Evolutionary conservation across 345 rosid genomes (phyloP).

Genomic region (Orychophragmus violaceus): DNA sequence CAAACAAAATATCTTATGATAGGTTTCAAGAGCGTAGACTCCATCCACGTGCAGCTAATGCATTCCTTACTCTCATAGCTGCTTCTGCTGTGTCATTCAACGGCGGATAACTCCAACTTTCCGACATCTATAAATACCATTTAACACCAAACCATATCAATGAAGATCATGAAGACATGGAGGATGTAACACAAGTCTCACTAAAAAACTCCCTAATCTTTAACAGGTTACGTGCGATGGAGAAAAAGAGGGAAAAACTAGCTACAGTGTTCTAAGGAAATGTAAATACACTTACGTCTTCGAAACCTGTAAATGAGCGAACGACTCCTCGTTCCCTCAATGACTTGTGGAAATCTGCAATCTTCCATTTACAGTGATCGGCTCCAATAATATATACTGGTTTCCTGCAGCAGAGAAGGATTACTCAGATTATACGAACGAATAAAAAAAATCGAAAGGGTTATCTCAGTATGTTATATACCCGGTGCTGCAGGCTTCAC

Average conservation of each 20-base stretch:
- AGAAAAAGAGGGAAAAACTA: not conserved
- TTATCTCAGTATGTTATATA: slow-evolving; percentile 30
- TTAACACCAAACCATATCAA: slow-evolving; percentile 3
- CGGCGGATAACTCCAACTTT: slow-evolving; percentile 96
- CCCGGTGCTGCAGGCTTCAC: slow-evolving; percentile 99
- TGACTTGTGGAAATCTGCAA: slow-evolving; percentile 74
- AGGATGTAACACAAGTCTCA: not conserved
- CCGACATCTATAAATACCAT: slow-evolving; percentile 59
- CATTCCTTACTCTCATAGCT: slow-evolving; percentile 57
- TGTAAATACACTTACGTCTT: slow-evolving; percentile 65
- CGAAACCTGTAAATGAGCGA: slow-evolving; percentile 74
- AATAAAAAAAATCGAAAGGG: not conserved
- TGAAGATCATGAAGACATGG: not conserved
- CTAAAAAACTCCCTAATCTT: too few species aligned
- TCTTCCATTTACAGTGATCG: slow-evolving; percentile 90
- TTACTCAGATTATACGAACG: not conserved
- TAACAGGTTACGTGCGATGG: too few species aligned
- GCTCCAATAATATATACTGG: slow-evolving; percentile 85
- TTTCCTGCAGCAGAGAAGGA: slow-evolving; percentile 44
- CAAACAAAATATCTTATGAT: not conserved
- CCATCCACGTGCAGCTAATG: slow-evolving; percentile 80
- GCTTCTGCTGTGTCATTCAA: slow-evolving; percentile 87
- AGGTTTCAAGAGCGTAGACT: slow-evolving; percentile 54
- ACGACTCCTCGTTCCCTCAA: slow-evolving; percentile 77
- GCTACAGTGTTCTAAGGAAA: not conserved